These are phyloP conservation scores for Fusarium dimerum DNA, from an alignment of 2,329 filamentous ascomycete genomes.

Conservation along the genomic window DNA sequence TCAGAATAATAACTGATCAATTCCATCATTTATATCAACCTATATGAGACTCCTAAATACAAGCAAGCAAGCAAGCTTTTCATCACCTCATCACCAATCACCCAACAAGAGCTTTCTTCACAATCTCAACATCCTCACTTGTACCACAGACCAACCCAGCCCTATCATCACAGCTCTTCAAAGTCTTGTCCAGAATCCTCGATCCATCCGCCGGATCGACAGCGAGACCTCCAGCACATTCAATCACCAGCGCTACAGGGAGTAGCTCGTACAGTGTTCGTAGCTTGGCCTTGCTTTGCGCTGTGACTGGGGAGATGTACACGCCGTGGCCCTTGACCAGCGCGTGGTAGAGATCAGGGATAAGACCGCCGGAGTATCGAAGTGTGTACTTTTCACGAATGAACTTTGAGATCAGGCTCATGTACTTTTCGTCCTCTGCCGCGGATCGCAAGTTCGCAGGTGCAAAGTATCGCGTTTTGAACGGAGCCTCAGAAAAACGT, in stretches of 20 bases:
- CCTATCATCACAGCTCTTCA: slow-evolving; percentile 49
- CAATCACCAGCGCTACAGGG: slow-evolving; percentile 60
- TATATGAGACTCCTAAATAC: too few relatives aligned
- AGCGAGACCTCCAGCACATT: slow-evolving; percentile 59
- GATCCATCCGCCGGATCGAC: slow-evolving; percentile 48
- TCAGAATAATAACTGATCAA: too few relatives aligned
- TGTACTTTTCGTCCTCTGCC: slow-evolving; percentile 51
- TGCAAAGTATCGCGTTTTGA: slow-evolving; percentile 59
- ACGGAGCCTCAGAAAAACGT: slow-evolving; percentile 38
- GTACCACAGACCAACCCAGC: slow-evolving; percentile 54
- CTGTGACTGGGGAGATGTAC: slow-evolving; percentile 59
- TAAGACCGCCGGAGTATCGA: slow-evolving; percentile 60
- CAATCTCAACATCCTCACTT: slow-evolving; percentile 47
- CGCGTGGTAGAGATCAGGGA: slow-evolving; percentile 61
- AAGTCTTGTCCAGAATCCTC: slow-evolving; percentile 40
- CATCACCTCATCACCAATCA: not conserved
- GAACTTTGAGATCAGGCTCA: slow-evolving; percentile 49
- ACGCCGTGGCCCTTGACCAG: slow-evolving; percentile 63
- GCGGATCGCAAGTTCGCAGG: slow-evolving; percentile 63
- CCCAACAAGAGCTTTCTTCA: slow-evolving; percentile 19
- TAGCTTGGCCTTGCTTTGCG: slow-evolving; percentile 55
- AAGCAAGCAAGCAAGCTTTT: too few relatives aligned
- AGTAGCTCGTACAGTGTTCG: slow-evolving; percentile 59
- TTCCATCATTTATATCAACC: too few relatives aligned
- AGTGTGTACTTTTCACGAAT: slow-evolving; percentile 58